Evolutionary conservation across 345 rosid genomes (phyloP), one percentile per base, ranked within the genome.

Genomic region (Erodium maritimum): DNA sequence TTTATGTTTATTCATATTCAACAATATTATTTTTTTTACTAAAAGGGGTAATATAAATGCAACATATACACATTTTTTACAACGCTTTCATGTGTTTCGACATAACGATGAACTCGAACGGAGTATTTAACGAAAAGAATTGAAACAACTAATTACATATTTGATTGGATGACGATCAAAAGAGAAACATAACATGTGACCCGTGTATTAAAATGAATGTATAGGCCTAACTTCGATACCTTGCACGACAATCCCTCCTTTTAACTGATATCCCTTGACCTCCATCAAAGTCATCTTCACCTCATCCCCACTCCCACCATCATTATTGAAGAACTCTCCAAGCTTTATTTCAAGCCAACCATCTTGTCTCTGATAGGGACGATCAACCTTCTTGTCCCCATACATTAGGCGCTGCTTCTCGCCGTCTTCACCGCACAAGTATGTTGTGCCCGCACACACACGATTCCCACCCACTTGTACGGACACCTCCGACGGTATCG

Each of bases 331-430:
- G 64, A 88, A 86, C 61, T 80, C 83, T 4, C 97, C 97, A 0
- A 88, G 50, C 80, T 88, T 84, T 50, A 91, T 72, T 81, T 88
- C 97, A 86, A 78, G 34, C 96, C 97, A 91, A 16, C 90, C 95
- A 19, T 86, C 85, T 1, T 65, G 69, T 61, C 83, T 77, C 57
- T 56, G 65, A 11, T 23, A 21, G 0, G 84, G 81, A 22, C 71
- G 67, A 5, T 59, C 55, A 50, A 56, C 54, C 23, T 46, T 65
- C 60, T 29, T 37, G 58, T 57, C 18, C 21, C 60, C 13, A 18
- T 57, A 57, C 13, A 57, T 5, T 18, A 1, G 37, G 12, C 45
- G 1, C 59, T 14, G 56, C 37, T 60, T 18, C 62, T 20, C 45
- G 52, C 64, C 52, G 12, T 54, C 56, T n/a, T 19, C 56, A 19